These are phyloP conservation scores for Geotrichum citri-aurantii DNA, from an alignment of 1,139 yeast species.

Conservation along the genomic window DNA sequence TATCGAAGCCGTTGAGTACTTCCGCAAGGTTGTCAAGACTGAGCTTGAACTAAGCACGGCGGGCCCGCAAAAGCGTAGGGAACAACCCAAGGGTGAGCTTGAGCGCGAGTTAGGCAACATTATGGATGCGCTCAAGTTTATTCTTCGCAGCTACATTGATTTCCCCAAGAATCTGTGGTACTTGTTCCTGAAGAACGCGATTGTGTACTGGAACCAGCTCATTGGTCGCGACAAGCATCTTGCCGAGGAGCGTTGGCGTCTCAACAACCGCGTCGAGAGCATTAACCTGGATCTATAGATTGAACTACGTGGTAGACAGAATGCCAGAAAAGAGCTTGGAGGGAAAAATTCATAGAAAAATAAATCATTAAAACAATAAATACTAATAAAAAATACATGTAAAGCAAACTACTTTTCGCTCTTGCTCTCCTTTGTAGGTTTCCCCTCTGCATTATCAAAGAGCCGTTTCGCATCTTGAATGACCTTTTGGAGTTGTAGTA, in stretches of 20 bases:
- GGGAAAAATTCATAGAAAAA: not conserved
- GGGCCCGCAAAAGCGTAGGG: constrained; percentile 30
- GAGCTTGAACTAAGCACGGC: constrained; percentile 36
- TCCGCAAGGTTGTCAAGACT: constrained; percentile 48
- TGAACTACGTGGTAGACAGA: not conserved
- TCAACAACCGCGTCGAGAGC: constrained; percentile 6
- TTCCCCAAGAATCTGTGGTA: constrained; percentile 62
- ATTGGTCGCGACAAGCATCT: constrained; percentile 47
- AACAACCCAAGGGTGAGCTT: constrained; percentile 40
- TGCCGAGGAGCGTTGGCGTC: constrained; percentile 6
- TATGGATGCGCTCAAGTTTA: constrained; percentile 56
- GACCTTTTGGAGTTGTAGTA: constrained; percentile 64
- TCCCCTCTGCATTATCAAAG: constrained; percentile 64
- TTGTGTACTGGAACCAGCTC: constrained; percentile 66
- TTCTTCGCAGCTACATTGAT: constrained; percentile 58
- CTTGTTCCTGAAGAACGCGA: constrained; percentile 44
- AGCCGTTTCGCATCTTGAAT: constrained; percentile 77
- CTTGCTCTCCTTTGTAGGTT: constrained; percentile 28
- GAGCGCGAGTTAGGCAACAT: constrained; percentile 41
- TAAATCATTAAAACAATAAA: not conserved
- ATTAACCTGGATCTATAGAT: constrained; percentile 8
- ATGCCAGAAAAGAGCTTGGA: too few species aligned
- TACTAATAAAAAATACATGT: not conserved
- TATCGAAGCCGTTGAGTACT: constrained; percentile 64
- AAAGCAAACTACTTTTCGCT: constrained; percentile 19